Evolutionary conservation across 2,329 filamentous ascomycete species (phyloP).

Genomic region (Fusarium multiceps): DNA sequence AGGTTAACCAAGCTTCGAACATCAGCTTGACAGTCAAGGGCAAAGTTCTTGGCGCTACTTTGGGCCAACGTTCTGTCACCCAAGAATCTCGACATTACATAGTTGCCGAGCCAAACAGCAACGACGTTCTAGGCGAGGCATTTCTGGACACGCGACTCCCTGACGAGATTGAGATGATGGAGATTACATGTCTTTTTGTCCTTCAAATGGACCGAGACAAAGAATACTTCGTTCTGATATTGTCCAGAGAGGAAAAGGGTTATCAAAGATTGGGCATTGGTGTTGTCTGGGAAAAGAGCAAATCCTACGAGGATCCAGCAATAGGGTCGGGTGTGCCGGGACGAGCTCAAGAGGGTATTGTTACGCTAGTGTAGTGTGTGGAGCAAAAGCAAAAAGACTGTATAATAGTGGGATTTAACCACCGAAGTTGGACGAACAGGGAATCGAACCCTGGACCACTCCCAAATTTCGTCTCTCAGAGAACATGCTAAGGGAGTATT

Average conservation of each 20-base stretch:
- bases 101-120: not conserved
- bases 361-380: not conserved
- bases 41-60: not conserved
- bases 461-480: not conserved
- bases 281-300: not conserved
- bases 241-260: accelerated
- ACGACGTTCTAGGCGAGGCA: not conserved
- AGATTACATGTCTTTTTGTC: not conserved
- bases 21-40: not conserved
- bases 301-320: not conserved
- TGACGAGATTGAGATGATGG: not conserved
- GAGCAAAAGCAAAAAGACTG: not conserved
- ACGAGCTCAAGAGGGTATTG: accelerated
- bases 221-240: not conserved
- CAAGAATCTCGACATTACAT: slow-evolving; percentile 2
- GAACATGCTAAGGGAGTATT: not conserved
- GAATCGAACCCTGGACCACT: not conserved
- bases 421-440: not conserved
- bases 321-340: not conserved
- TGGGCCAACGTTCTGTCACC: not conserved
- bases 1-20: not conserved
- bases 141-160: not conserved
- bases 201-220: accelerated
- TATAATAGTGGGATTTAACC: not conserved
- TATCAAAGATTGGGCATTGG: not conserved